phyloP scores from a whole-genome alignment of 106 monocot genomes.

The Apostasia ramifera region DNA sequence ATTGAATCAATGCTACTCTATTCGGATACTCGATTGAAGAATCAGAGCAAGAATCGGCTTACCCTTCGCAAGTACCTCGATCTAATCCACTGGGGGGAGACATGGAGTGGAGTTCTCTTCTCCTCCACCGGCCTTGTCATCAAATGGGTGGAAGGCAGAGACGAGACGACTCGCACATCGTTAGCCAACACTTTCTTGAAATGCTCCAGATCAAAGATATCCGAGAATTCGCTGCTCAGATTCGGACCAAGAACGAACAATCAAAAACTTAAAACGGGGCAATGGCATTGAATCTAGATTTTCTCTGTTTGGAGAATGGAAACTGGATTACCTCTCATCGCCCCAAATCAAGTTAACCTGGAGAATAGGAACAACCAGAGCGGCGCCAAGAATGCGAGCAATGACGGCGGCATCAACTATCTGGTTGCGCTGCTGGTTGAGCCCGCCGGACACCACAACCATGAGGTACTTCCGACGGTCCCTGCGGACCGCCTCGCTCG shows the following conservation, averaged over 20 bases:
- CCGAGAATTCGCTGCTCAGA: constrained; percentile 68
- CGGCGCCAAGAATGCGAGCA: constrained; percentile 79
- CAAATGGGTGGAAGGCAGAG: constrained; percentile 77
- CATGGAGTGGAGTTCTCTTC: constrained; percentile 58
- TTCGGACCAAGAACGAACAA: not conserved
- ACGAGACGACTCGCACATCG: constrained; percentile 69
- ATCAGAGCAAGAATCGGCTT: constrained; percentile 6
- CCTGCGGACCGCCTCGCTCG: constrained; percentile 14
- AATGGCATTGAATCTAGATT: not conserved
- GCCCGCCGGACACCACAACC: constrained; percentile 82
- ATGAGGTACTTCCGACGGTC: constrained; percentile 61
- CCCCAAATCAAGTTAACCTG: constrained; percentile 91
- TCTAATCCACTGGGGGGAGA: constrained; percentile 70
- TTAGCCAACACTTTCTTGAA: constrained; percentile 69
- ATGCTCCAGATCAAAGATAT: constrained; percentile 83
- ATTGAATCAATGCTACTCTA: not conserved
- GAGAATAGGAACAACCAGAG: constrained; percentile 79
- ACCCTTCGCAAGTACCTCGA: constrained; percentile 50
- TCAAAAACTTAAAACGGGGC: not conserved
- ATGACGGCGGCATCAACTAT: constrained; percentile 93
- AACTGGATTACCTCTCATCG: constrained; percentile 57
- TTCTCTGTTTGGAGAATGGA: not conserved
- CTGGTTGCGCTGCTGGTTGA: constrained; percentile 94
- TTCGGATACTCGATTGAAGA: not conserved
- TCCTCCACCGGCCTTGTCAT: constrained; percentile 60